These are phyloP conservation scores for Graphilbum ipis-grandicollis DNA, from an alignment of 2,329 filamentous ascomycete species.

Conservation along the genomic window DNA sequence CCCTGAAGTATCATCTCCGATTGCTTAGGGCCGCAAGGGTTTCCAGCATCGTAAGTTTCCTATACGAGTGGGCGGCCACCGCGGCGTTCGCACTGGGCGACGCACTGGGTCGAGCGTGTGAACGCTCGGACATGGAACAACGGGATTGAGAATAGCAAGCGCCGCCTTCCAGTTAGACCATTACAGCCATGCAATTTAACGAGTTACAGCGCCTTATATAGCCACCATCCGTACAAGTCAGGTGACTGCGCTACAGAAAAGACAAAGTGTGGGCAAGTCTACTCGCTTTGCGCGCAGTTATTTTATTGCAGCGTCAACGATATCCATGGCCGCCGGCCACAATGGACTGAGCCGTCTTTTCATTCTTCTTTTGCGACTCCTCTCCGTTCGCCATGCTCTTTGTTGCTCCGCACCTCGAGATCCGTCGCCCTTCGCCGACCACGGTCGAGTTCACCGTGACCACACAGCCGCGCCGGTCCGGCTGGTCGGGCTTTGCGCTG, in stretches of 20 bases:
- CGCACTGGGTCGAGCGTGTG: conserved; percentile 18
- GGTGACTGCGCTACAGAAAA: too few species aligned
- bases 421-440: conserved; percentile 60
- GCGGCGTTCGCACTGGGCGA: conserved; percentile 53
- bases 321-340: too few species aligned
- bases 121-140: conserved; percentile 36
- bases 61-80: conserved; percentile 48
- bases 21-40: conserved; percentile 39
- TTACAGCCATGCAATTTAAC: conserved; percentile 6
- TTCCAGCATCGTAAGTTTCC: conserved; percentile 49
- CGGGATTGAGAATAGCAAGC: conserved; percentile 28
- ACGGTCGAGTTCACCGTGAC: conserved; percentile 89
- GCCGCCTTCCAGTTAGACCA: conserved; percentile 11
- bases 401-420: conserved; percentile 39
- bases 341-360: too few species aligned
- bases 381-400: conserved; percentile 36
- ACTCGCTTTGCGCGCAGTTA: too few species aligned
- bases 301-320: too few species aligned
- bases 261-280: too few species aligned
- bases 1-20: conserved; percentile 52
- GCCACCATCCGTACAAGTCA: not conserved
- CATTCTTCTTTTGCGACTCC: too few species aligned
- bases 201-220: conserved; percentile 2
- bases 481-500: conserved; percentile 17
- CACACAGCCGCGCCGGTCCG: conserved; percentile 38